Base-by-base conservation (phyloP, 306 rosid genomes). In the Lotus japonicus region DNA sequence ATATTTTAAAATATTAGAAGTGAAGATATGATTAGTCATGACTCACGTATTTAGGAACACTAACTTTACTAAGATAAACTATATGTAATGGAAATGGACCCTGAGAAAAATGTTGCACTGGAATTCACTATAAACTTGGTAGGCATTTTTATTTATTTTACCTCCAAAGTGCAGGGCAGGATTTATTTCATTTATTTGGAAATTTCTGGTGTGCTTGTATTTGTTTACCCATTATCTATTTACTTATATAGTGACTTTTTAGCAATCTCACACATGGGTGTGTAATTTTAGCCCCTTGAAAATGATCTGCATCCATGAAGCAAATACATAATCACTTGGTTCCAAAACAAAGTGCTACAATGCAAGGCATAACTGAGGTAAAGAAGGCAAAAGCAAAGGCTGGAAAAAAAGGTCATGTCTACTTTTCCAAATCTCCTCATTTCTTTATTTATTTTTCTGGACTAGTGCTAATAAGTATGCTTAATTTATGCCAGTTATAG, bases 401-500 rank as follows among this genome's bases (percentile, higher is more conserved):
- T n/a, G n/a, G n/a, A n/a, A n/a, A n/a, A n/a, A n/a, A n/a, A n/a
- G n/a, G n/a, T n/a, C n/a, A n/a, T n/a, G n/a, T n/a, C n/a, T n/a
- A n/a, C n/a, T n/a, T n/a, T n/a, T n/a, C n/a, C n/a, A n/a, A n/a
- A n/a, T n/a, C n/a, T n/a, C n/a, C n/a, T n/a, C n/a, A n/a, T n/a
- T n/a, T n/a, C n/a, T n/a, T n/a, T n/a, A n/a, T n/a, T n/a, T n/a
- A n/a, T n/a, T n/a, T n/a, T n/a, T n/a, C n/a, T n/a, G n/a, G n/a
- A n/a, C n/a, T n/a, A n/a, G n/a, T n/a, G n/a, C n/a, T n/a, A n/a
- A n/a, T n/a, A n/a, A n/a, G n/a, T n/a, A n/a, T n/a, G n/a, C n/a
- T n/a, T n/a, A n/a, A n/a, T n/a, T n/a, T 86, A 92, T 92, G 96
- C 96, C 67, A 92, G 82, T 92, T 81, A 81, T 77, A 86, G 87